Evolutionary conservation across 768 basidiomycete species (phyloP).

Genomic region (Leccinum rimulosum): DNA sequence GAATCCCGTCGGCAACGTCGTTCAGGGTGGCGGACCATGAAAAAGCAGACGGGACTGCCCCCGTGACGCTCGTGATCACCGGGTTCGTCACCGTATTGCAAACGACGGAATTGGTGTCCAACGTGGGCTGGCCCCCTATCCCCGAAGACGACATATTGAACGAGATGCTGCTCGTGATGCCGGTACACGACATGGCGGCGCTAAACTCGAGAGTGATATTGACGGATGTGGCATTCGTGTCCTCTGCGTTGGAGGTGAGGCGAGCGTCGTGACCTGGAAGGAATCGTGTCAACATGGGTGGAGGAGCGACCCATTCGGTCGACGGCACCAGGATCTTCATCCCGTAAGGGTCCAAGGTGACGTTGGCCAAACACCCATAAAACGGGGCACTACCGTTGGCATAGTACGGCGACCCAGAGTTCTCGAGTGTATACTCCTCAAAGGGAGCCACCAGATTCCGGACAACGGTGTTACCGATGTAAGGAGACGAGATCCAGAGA

Average conservation of each 20-base stretch:
- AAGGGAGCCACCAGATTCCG: slow-evolving; percentile 81
- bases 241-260: slow-evolving; percentile 38
- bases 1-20: slow-evolving; percentile 79
- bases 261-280: slow-evolving; percentile 86
- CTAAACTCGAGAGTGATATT: slow-evolving; percentile 81
- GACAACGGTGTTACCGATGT: slow-evolving; percentile 53
- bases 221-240: slow-evolving; percentile 53
- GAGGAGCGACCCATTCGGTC: slow-evolving; percentile 64
- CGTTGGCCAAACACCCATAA: slow-evolving; percentile 65
- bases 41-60: slow-evolving; percentile 58
- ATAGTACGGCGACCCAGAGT: slow-evolving; percentile 64
- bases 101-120: slow-evolving; percentile 40
- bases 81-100: slow-evolving; percentile 53
- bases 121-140: slow-evolving; percentile 51
- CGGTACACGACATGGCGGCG: slow-evolving; percentile 66
- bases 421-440: slow-evolving; percentile 68
- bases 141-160: slow-evolving; percentile 72
- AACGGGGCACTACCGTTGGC: slow-evolving; percentile 58
- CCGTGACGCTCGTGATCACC: slow-evolving; percentile 48
- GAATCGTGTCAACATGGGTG: slow-evolving; percentile 76
- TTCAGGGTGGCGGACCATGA: slow-evolving; percentile 72
- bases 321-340: slow-evolving; percentile 80
- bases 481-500: slow-evolving; percentile 83
- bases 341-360: slow-evolving; percentile 72
- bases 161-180: slow-evolving; percentile 59